These are phyloP conservation scores for Dovyalis caffra DNA, from an alignment of 345 rosid genomes.

Conservation along the genomic window DNA sequence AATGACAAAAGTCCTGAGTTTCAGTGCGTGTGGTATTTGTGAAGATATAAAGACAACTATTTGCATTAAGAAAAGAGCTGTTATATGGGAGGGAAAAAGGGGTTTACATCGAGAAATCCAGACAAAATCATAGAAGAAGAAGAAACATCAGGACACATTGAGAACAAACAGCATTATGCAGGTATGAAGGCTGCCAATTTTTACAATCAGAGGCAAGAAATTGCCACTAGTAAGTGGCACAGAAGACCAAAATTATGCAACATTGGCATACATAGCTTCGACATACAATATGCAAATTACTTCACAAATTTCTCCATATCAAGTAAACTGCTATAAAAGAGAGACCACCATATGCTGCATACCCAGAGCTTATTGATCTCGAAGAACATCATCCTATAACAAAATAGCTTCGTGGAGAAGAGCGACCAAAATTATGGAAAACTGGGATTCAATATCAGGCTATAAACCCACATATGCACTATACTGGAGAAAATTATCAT, in stretches of 20 bases:
- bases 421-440: no score
- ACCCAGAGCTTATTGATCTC: no score
- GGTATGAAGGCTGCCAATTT: neutral
- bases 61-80: neutral
- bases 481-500: neutral
- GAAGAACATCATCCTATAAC: no score
- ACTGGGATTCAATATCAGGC: no score
- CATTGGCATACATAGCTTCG: no score
- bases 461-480: neutral
- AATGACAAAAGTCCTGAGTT: neutral
- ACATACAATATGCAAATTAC: no score
- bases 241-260: no score
- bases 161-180: neutral
- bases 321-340: neutral
- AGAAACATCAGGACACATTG: neutral
- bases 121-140: neutral
- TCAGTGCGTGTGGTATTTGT: neutral
- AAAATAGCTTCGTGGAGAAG: no score
- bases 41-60: neutral
- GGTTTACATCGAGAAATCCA: neutral
- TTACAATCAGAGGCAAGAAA: neutral
- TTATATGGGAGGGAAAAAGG: neutral
- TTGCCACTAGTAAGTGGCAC: neutral
- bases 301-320: no score
- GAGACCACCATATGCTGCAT: no score